These are phyloP conservation scores for Zygoascus tannicola DNA, from an alignment of 805 yeast species.

Conservation along the genomic window DNA sequence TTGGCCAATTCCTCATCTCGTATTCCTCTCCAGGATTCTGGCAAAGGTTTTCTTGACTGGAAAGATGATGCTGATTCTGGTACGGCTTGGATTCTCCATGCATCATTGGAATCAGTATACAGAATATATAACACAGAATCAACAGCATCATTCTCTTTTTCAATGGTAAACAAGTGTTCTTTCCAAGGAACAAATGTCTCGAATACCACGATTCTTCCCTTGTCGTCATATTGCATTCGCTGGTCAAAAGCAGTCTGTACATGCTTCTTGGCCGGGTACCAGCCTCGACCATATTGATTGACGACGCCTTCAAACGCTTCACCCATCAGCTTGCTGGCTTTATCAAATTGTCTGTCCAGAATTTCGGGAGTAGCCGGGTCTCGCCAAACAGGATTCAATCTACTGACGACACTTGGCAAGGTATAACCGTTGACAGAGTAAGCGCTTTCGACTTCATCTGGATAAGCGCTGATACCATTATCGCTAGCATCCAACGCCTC, in stretches of 20 bases:
- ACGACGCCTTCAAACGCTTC: conserved; percentile 59
- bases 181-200: conserved; percentile 90
- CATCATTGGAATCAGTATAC: conserved; percentile 59
- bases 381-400: conserved; percentile 82
- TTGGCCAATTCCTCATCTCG: conserved; percentile 76
- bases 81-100: conserved; percentile 87
- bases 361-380: conserved; percentile 51
- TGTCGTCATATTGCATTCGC: conserved; percentile 51
- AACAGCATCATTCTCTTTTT: conserved; percentile 36
- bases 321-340: conserved; percentile 81
- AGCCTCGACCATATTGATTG: conserved; percentile 64
- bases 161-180: conserved; percentile 74
- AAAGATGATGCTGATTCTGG: conserved; percentile 73
- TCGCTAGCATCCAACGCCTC: conserved; percentile 95
- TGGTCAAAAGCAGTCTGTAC: conserved; percentile 60
- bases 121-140: conserved; percentile 65
- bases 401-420: conserved; percentile 67
- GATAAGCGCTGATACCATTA: conserved; percentile 76
- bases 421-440: conserved; percentile 59
- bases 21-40: conserved; percentile 90
- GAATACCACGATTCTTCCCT: conserved; percentile 68
- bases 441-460: conserved; percentile 30
- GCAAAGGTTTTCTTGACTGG: conserved; percentile 77
- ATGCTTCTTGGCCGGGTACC: conserved; percentile 81
- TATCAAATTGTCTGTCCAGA: conserved; percentile 54